These are phyloP conservation scores for Aspergillus eucalypticola DNA, from an alignment of 2,329 filamentous ascomycete species.

Conservation along the genomic window DNA sequence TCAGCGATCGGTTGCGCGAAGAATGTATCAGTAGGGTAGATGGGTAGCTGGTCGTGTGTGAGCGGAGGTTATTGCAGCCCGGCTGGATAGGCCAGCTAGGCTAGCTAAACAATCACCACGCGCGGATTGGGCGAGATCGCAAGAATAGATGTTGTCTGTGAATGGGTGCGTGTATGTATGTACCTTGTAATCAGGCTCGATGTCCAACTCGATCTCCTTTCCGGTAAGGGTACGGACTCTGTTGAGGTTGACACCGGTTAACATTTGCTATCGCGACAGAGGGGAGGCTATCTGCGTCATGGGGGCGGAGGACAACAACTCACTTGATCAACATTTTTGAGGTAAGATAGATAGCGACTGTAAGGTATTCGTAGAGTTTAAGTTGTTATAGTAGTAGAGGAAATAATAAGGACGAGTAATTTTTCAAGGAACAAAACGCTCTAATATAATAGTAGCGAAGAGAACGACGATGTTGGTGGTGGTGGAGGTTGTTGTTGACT, in stretches of 20 bases:
- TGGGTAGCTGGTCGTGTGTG: no score
- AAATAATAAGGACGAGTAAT: neutral
- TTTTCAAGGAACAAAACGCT: neutral
- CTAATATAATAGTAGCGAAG: conserved; percentile 13
- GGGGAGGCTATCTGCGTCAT: conserved; percentile 3
- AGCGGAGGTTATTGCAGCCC: no score
- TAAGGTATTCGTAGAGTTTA: neutral
- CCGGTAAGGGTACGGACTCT: conserved; percentile 97
- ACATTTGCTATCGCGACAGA: conserved; percentile 8
- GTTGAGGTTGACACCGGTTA: conserved; percentile 16
- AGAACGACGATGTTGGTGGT: conserved; percentile 12
- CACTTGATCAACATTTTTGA: conserved; percentile 56
- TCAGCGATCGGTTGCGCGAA: neutral
- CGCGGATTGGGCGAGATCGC: neutral
- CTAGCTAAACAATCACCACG: no score
- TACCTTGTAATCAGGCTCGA: conserved; percentile 92
- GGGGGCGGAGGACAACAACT: conserved; percentile 19
- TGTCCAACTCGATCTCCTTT: conserved; percentile 98
- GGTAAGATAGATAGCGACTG: neutral
- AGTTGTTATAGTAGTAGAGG: no score
- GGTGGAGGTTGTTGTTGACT: neutral
- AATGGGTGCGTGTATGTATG: neutral
- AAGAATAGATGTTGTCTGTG: no score
- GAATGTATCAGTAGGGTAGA: neutral
- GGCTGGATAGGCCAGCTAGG: neutral